These are phyloP conservation scores for Plenodomus tracheiphilus DNA, from an alignment of 2,329 filamentous ascomycete genomes.

Conservation along the genomic window DNA sequence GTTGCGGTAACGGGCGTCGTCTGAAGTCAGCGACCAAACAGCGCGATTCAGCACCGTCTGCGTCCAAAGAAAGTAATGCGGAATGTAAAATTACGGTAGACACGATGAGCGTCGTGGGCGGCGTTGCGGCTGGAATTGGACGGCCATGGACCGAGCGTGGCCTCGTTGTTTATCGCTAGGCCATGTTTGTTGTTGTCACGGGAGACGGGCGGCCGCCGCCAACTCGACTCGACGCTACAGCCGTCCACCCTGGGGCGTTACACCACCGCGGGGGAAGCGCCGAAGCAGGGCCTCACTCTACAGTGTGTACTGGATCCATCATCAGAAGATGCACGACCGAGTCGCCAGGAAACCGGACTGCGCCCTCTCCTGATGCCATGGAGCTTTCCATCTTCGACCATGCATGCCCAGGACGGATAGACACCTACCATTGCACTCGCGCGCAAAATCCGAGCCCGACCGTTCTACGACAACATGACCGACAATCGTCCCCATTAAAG, in stretches of 20 bases:
- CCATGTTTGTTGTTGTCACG: conserved; percentile 20
- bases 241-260: conserved; percentile 14
- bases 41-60: conserved; percentile 20
- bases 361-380: no score
- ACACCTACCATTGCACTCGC: no score
- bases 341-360: no score
- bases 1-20: conserved; percentile 11
- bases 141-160: conserved; percentile 17
- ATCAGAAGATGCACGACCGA: no score
- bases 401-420: no score
- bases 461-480: no score
- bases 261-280: conserved; percentile 1
- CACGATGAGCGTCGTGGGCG: conserved; percentile 23
- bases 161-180: background rate
- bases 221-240: conserved; percentile 15
- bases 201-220: conserved; percentile 9
- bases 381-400: no score
- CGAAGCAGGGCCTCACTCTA: background rate
- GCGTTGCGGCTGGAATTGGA: conserved; percentile 32
- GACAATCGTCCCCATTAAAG: no score
- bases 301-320: no score
- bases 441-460: no score
- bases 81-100: conserved; percentile 29
- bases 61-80: conserved; percentile 37
- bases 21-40: conserved; percentile 27